Percentiles rank a stretch among this genome's conserved stretches.
These are phyloP conservation scores for Penicillium ochrochloron DNA, from an alignment of 495 filamentous ascomycete species.

Conservation along the genomic window DNA sequence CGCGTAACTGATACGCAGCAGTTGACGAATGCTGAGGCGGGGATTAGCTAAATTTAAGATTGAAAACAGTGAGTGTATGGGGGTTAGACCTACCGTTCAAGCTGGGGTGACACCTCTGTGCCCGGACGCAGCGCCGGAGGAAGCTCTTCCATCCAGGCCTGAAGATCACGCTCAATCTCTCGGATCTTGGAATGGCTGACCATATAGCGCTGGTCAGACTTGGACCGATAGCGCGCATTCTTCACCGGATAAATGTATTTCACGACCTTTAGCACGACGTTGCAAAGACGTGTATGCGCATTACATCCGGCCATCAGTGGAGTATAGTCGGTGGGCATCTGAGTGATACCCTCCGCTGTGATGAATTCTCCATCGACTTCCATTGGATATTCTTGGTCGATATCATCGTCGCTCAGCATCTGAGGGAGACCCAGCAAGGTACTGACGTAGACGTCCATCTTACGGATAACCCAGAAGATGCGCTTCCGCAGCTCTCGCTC, in stretches of 20 bases:
- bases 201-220: slow-evolving; percentile 70
- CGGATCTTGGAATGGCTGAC: slow-evolving; percentile 88
- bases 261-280: slow-evolving; percentile 81
- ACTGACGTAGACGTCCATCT: slow-evolving; percentile 93
- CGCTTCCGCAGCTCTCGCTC: slow-evolving; percentile 83
- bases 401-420: slow-evolving; percentile 83
- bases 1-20: slow-evolving; percentile 84
- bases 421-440: slow-evolving; percentile 85
- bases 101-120: slow-evolving; percentile 70
- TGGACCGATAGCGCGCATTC: slow-evolving; percentile 53
- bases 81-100: slow-evolving; percentile 67
- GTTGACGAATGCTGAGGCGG: slow-evolving; percentile 71
- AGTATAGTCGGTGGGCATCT: slow-evolving; percentile 73
- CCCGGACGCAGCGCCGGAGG: slow-evolving; percentile 76
- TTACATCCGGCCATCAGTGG: slow-evolving; percentile 82
- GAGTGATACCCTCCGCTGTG: slow-evolving; percentile 71
- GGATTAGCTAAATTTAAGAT: slow-evolving; percentile 9
- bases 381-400: slow-evolving; percentile 85
- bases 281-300: slow-evolving; percentile 78
- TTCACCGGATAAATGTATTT: slow-evolving; percentile 91
- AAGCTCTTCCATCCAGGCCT: slow-evolving; percentile 80
- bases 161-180: slow-evolving; percentile 87
- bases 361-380: slow-evolving; percentile 94
- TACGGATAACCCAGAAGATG: slow-evolving; percentile 88
- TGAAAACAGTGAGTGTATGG: background rate